Evolutionary conservation across 1,284 basidiomycete genomes (phyloP), one percentile per base, ranked within the genome.

Genomic region (Austroboletus sp.): DNA sequence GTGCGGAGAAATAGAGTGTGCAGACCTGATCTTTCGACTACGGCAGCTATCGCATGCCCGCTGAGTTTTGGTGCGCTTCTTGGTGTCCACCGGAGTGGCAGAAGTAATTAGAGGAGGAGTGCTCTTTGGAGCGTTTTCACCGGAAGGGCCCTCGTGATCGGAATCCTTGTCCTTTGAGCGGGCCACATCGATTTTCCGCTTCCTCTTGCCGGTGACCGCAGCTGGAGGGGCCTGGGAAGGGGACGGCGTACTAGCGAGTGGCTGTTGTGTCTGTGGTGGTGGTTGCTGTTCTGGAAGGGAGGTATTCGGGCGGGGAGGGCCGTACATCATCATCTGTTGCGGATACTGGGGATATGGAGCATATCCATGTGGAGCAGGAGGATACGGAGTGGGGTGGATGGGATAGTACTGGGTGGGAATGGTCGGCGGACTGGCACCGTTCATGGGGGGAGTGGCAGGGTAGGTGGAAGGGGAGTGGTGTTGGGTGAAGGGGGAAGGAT

Each of bases 41-140:
- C 94, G 80, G 68, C 91, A 94, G 51, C 84, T 87, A 66, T 94
- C 90, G 63, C 91, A 94, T 6, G 91, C 90, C 46, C 90, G 80
- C 60, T 86, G 84, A 2, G 89, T 93, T 71, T 94, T 94, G 36
- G 86, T 89, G 45, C 89, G 82, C 66, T 93, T 93, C 70, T 87
- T 89, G 53, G 73, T 65, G 57, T 88, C 85, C 47, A 69, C 67
- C 19, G 68, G 45, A 42, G 60, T 43, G 45, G 57, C 53, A 35
- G 51, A 48, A 31, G 42, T 63, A 45, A 57, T 62, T 50, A 61
- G 61, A 46, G 66, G 66, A 16, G 66, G 53, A 4, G 57, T 45
- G 16, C 62, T 60, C 53, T 68, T 56, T 54, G 65, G 59, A 40
- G 57, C 52, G 31, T 53, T 65, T 49, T 80, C 78, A 52, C 63